Base-by-base conservation (phyloP, 495 filamentous ascomycete species). In the Aspergillus panamensis region DNA sequence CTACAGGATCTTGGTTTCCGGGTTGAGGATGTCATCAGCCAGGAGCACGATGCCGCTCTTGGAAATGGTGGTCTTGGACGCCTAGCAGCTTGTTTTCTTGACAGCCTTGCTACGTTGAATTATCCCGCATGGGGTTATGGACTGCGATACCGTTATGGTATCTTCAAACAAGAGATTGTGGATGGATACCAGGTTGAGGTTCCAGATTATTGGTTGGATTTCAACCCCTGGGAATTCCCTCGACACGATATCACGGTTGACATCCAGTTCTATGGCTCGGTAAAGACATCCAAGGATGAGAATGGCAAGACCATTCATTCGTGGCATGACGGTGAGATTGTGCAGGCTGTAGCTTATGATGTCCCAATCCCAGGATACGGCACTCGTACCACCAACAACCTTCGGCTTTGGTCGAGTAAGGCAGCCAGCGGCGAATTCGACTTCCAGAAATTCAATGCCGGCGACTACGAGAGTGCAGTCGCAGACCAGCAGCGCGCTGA, bases 91-190 rank as follows among this genome's bases (percentile, higher is more conserved):
- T 98, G 94, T 73, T 95, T 98, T 75, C 82, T 98, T 55, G 94
- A 98, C 77, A 96, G 91, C 58, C 79, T 98, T 66, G 94, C 94
- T 21, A 92, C 91, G 7, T 75, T 98, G 58, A 93, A 97, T 76
- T 96, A 88, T 66, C 89, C 94, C 14, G 94, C 93, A 13, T 98
- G 94, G 94, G 94, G 94, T 39, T 98, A 98, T 63, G 94, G 91
- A 16, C 73, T 98, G 62, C 84, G 94, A 56, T 98, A 98, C 73
- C 81, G 91, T 63, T 98, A 98, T 71, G 94, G 94, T 62, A 98
- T 98, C 68, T 98, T 98, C 84, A 96, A 97, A 78, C 94, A 98
- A 76, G 93, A 98, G 78, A 96, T 98, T 62, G 84, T 97, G 49
- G 87, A 97, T 66, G 94, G 94, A 16, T 97, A 96, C 66, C 94